A percentile compares a stretch with the other conserved stretches of the same genome.
phyloP scores from a whole-genome alignment of 129 eudicot genomes.

The Escallonia rubra region DNA sequence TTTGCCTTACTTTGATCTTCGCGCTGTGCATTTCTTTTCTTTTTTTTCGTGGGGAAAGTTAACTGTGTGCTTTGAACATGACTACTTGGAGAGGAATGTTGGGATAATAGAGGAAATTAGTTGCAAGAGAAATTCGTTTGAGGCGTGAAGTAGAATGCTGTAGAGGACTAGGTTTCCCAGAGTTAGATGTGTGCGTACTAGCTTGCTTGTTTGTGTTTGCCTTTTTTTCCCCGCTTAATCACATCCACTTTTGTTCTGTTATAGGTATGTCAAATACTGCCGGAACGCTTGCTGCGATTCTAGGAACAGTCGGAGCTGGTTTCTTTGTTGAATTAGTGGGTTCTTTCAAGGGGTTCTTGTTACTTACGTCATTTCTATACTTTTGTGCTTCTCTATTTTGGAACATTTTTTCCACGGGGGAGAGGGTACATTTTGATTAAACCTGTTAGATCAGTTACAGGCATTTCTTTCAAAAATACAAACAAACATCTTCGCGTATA shows the following conservation, averaged over 20 bases:
- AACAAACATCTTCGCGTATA: too few species aligned
- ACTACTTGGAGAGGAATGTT: too few species aligned
- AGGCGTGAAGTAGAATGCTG: background rate
- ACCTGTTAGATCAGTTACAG: constrained; percentile 21
- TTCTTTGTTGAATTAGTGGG: constrained; percentile 84
- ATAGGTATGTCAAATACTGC: constrained; percentile 90
- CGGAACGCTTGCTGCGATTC: constrained; percentile 86
- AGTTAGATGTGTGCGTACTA: too few species aligned
- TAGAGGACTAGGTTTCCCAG: background rate
- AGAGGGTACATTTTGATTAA: constrained; percentile 77
- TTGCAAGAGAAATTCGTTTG: background rate
- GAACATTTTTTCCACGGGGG: constrained; percentile 70
- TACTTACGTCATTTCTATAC: constrained; percentile 72
- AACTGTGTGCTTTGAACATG: too few species aligned
- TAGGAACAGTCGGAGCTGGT: constrained; percentile 98
- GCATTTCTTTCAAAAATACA: too few species aligned
- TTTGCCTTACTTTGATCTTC: too few species aligned
- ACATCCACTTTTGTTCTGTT: background rate
- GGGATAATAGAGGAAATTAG: too few species aligned
- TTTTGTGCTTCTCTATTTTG: constrained; percentile 67
- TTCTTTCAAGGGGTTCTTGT: constrained; percentile 82
- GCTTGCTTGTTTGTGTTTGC: background rate
- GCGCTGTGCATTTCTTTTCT: too few species aligned
- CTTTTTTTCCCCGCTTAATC: background rate
- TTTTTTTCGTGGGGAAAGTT: too few species aligned